Conservation (phyloP, 202 grass and related monocot species). For the Brachypodium distachyon region DNA sequence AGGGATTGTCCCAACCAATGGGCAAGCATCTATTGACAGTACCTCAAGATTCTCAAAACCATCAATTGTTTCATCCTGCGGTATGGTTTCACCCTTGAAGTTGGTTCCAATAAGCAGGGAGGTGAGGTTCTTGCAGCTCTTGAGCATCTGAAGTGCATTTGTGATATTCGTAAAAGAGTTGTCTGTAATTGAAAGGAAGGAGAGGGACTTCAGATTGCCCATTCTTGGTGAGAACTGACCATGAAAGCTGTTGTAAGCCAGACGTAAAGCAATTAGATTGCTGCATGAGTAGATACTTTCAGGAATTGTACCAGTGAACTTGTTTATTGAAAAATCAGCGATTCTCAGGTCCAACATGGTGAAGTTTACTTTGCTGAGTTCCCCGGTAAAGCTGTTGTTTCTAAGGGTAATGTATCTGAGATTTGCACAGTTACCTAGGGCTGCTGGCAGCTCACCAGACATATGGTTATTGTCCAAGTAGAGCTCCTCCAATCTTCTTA, state of each 20-base stretch:
- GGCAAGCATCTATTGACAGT: conserved; percentile 38
- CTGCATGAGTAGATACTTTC: conserved; percentile 63
- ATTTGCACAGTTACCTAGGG: conserved; percentile 45
- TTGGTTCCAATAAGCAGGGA: conserved; percentile 40
- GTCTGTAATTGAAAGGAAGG: conserved; percentile 54
- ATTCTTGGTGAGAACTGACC: conserved; percentile 55
- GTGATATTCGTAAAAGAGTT: conserved; percentile 57
- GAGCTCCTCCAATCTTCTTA: conserved; percentile 32
- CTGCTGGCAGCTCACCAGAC: conserved; percentile 38
- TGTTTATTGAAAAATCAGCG: conserved; percentile 56
- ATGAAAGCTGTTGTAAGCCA: conserved; percentile 42
- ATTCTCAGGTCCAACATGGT: conserved; percentile 36
- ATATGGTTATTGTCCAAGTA: conserved; percentile 45
- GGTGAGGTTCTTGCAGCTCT: conserved; percentile 43
- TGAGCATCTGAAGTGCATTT: conserved; percentile 51
- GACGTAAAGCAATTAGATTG: conserved; percentile 47
- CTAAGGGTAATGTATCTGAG: conserved; percentile 57
- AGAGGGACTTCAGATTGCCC: conserved; percentile 37
- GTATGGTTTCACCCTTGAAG: conserved; percentile 46
- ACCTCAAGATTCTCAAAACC: conserved; percentile 64
- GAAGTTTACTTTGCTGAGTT: conserved; percentile 53
- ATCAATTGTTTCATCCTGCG: conserved; percentile 35
- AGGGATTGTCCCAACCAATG: conserved; percentile 53
- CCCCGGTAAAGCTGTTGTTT: conserved; percentile 53
- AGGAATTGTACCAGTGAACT: conserved; percentile 51